A percentile compares a stretch with the other conserved stretches of the same genome.
phyloP scores from a whole-genome alignment of 345 rosid genomes.

The Populus tremula region DNA sequence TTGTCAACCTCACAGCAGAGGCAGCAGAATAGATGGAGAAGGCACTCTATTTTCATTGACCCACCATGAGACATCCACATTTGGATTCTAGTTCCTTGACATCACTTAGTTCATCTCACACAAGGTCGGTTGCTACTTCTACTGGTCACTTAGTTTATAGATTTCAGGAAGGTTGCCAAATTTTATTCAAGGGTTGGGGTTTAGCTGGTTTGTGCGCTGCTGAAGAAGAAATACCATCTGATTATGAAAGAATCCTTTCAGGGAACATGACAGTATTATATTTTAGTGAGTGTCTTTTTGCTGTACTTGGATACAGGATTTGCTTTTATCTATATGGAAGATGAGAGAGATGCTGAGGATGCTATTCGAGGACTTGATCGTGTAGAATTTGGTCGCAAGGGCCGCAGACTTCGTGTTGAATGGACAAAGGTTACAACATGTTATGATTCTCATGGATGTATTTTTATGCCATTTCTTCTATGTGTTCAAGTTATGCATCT shows the following conservation, averaged over 20 bases:
- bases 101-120: slow-evolving; percentile 58
- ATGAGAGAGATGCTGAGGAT: slow-evolving; percentile 96
- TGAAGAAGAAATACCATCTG: slow-evolving; percentile 24
- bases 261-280: slow-evolving; percentile 5
- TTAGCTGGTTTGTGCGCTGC: slow-evolving; percentile 27
- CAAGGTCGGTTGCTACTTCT: slow-evolving; percentile 92
- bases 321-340: slow-evolving; percentile 94
- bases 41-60: slow-evolving; percentile 64
- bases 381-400: slow-evolving; percentile 78
- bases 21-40: slow-evolving; percentile 60
- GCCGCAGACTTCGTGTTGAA: slow-evolving; percentile 93
- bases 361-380: slow-evolving; percentile 92
- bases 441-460: background rate
- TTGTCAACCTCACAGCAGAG: slow-evolving; percentile 71
- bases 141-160: slow-evolving; percentile 65
- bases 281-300: background rate
- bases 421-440: slow-evolving; percentile 80
- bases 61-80: slow-evolving; percentile 70
- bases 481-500: background rate
- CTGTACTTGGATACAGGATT: slow-evolving; percentile 48
- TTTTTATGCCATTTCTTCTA: background rate
- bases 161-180: slow-evolving; percentile 46
- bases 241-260: slow-evolving; percentile 36
- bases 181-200: slow-evolving; percentile 36
- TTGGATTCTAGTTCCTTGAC: slow-evolving; percentile 87